These are phyloP conservation scores for Senna siamea DNA, from an alignment of 306 rosid genomes.

Conservation along the genomic window DNA sequence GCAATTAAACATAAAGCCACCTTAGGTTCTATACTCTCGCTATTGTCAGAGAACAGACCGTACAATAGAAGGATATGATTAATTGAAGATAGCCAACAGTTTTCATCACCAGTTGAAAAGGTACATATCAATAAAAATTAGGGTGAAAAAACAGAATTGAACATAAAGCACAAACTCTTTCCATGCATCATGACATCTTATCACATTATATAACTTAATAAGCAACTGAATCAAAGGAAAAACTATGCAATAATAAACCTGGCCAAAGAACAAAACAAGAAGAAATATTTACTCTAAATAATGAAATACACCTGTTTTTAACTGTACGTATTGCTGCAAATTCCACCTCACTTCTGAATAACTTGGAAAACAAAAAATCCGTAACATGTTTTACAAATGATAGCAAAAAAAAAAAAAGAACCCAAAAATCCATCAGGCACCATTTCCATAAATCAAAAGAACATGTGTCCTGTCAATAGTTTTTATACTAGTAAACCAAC, in stretches of 20 bases:
- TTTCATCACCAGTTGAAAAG: no score
- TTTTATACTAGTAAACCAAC: conserved; percentile 21
- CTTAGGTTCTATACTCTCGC: no score
- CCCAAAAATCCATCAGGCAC: conserved; percentile 17
- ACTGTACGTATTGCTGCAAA: background rate
- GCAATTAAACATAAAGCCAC: no score
- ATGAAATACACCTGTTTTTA: background rate
- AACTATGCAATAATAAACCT: background rate
- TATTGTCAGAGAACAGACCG: no score
- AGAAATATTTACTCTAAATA: background rate
- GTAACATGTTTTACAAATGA: conserved; percentile 26
- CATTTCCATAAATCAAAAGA: conserved; percentile 20
- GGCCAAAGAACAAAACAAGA: background rate
- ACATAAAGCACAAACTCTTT: no score
- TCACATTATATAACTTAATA: no score
- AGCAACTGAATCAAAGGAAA: background rate
- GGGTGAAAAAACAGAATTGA: no score
- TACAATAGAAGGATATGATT: no score
- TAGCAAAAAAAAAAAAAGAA: background rate
- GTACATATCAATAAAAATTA: no score
- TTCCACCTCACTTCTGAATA: conserved; percentile 9
- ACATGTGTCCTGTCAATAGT: background rate
- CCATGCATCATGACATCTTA: no score
- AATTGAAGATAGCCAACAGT: no score
- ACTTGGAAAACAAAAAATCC: background rate